These are phyloP conservation scores for Ascochyta rabiei DNA, from an alignment of 2,329 filamentous ascomycete species.

Conservation along the genomic window DNA sequence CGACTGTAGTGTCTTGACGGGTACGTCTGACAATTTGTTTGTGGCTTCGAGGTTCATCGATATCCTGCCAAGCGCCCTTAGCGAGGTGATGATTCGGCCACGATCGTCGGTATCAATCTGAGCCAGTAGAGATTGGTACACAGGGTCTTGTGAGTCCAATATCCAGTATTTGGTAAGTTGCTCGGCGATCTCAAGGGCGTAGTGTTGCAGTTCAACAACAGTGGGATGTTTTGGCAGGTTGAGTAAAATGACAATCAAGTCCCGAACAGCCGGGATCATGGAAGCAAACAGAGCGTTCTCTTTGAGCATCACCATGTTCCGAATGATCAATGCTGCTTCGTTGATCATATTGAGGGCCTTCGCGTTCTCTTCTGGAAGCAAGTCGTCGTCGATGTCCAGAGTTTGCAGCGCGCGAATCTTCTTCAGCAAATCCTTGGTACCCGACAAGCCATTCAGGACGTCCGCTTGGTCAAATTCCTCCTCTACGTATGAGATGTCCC, in stretches of 20 bases:
- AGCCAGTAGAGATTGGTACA: slow-evolving; percentile 75
- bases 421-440: slow-evolving; percentile 74
- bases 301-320: slow-evolving; percentile 93
- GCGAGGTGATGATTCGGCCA: slow-evolving; percentile 77
- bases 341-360: slow-evolving; percentile 77
- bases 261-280: slow-evolving; percentile 74
- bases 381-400: slow-evolving; percentile 66
- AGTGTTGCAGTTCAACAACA: slow-evolving; percentile 85
- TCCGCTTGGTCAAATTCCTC: slow-evolving; percentile 55
- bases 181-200: slow-evolving; percentile 89
- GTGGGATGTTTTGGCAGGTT: slow-evolving; percentile 75
- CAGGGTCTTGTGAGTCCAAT: slow-evolving; percentile 72
- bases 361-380: slow-evolving; percentile 73
- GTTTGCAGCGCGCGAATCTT: slow-evolving; percentile 68
- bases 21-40: slow-evolving; percentile 76
- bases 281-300: slow-evolving; percentile 87
- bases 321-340: slow-evolving; percentile 84
- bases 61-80: slow-evolving; percentile 84
- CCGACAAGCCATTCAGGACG: slow-evolving; percentile 67
- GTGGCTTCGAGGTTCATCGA: slow-evolving; percentile 83
- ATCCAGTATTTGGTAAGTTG: slow-evolving; percentile 83
- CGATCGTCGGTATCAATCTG: slow-evolving; percentile 68
- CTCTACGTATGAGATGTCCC: slow-evolving; percentile 74
- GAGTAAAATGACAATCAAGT: slow-evolving; percentile 81
- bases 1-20: slow-evolving; percentile 67